A percentile compares a stretch with the other conserved stretches of the same genome.
These are phyloP conservation scores for Candida saitoana DNA, from an alignment of 805 yeast genomes.

Conservation along the genomic window DNA sequence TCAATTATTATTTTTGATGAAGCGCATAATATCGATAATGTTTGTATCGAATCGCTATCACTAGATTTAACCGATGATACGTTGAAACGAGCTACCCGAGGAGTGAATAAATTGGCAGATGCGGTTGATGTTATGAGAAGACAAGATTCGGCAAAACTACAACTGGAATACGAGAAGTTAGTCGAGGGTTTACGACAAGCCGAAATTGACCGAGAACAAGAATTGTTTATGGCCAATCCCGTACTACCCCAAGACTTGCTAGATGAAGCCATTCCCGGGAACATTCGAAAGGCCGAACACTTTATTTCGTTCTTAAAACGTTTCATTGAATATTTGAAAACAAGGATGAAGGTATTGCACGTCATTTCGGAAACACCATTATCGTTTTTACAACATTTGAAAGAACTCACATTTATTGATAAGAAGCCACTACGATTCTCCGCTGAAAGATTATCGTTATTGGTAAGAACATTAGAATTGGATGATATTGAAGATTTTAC, in stretches of 20 bases:
- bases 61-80: conserved; percentile 90
- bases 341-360: conserved; percentile 95
- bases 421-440: conserved; percentile 88
- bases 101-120: conserved; percentile 72
- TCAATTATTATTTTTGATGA: conserved; percentile 95
- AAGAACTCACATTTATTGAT: conserved; percentile 89
- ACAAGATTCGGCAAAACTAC: conserved; percentile 77
- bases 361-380: conserved; percentile 97
- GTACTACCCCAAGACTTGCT: conserved; percentile 79
- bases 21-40: conserved; percentile 98
- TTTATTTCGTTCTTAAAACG: conserved; percentile 89
- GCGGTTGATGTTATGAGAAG: conserved; percentile 83
- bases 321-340: conserved; percentile 89
- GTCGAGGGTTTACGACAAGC: conserved; percentile 86
- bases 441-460: conserved; percentile 81
- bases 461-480: conserved; percentile 86
- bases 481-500: conserved; percentile 85
- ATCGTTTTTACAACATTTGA: conserved; percentile 87
- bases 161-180: conserved; percentile 84
- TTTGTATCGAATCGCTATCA: conserved; percentile 92
- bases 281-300: conserved; percentile 95
- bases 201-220: conserved; percentile 60
- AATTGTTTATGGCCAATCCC: conserved; percentile 80
- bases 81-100: conserved; percentile 78
- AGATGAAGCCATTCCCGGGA: conserved; percentile 95